Evolutionary conservation across 345 rosid species (phyloP).

Genomic region (Eucalyptus microcorys): DNA sequence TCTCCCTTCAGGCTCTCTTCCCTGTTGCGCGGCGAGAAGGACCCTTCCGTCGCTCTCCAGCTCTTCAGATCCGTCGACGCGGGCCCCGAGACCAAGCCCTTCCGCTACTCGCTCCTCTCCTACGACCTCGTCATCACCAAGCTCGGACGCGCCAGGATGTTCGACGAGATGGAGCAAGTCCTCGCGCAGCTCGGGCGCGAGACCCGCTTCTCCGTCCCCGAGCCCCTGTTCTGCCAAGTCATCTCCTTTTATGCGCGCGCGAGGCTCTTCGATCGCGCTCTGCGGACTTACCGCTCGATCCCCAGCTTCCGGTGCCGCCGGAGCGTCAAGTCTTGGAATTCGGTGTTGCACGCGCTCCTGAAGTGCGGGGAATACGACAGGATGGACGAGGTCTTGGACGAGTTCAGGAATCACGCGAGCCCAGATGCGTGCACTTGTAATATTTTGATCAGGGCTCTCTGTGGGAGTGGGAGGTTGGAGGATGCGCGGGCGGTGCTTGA

Average conservation of each 20-base stretch:
- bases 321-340: constrained; percentile 48
- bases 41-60: constrained; percentile 46
- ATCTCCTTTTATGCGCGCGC: constrained; percentile 49
- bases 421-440: constrained; percentile 78
- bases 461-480: constrained; percentile 19
- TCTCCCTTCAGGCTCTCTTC: constrained; percentile 56
- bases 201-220: constrained; percentile 29
- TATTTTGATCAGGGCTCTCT: constrained; percentile 36
- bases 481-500: constrained; percentile 44
- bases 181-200: constrained; percentile 51
- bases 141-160: constrained; percentile 75
- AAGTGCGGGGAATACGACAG: constrained; percentile 25
- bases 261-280: constrained; percentile 29
- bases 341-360: constrained; percentile 39
- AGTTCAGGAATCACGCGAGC: constrained; percentile 16
- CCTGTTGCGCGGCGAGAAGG: constrained; percentile 58
- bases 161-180: constrained; percentile 43
- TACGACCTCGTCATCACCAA: constrained; percentile 73
- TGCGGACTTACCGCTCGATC: constrained; percentile 56
- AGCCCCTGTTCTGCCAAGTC: constrained; percentile 53
- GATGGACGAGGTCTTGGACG: constrained; percentile 18
- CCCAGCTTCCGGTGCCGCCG: constrained; percentile 37
- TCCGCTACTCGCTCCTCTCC: constrained; percentile 46
- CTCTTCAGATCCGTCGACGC: constrained; percentile 46
- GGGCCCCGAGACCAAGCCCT: constrained; percentile 2